Base-by-base conservation (phyloP, 257 asterid genomes). In the Marsdenia floribunda region DNA sequence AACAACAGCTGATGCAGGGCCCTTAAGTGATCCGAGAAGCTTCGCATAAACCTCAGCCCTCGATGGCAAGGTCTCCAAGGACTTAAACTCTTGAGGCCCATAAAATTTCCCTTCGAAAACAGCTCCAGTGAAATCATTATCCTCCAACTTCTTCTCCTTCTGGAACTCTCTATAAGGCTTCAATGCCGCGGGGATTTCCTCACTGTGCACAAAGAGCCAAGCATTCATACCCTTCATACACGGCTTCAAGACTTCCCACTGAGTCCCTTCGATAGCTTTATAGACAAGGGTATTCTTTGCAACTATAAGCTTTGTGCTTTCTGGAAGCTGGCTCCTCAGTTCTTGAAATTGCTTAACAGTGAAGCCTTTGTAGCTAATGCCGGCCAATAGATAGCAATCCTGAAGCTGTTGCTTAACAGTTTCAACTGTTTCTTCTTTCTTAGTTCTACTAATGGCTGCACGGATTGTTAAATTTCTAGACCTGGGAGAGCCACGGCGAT, bases 171-270 rank as follows among this genome's bases (percentile, higher is more conserved):
- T 77, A 74, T 89, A 95, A 12, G 98, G 99, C 78, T 92, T 95
- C 71, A 95, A 63, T 3, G 97, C 98, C n/a, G 96, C 93, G 3
- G 98, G 98, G 26, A 92, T 90, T 74, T 95, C 98, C 80, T 95
- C 99, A 75, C 81, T 85, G 70, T 86, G 98, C 33, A 95, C 96
- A 58, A 95, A 95, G 0, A 95, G 82, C 97, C 98, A 95, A 9
- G 96, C 99, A 55, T 95, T 95, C 97, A 95, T 95, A 18, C 98
- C 97, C 73, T 82, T 90, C 97, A 92, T 92, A 72, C 97, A 92
- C 0, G 99, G 99, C 79, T 89, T 87, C 78, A 92, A 79, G 13
- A 86, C 90, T 76, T 90, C 97, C 97, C 96, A 93, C 68, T 80
- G 75, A 6, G 96, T 91, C 66, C 96, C 96, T 75, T 90, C 96